These are phyloP conservation scores for Uromyces viciae-fabae DNA, from an alignment of 1,284 basidiomycete species.

Conservation along the genomic window DNA sequence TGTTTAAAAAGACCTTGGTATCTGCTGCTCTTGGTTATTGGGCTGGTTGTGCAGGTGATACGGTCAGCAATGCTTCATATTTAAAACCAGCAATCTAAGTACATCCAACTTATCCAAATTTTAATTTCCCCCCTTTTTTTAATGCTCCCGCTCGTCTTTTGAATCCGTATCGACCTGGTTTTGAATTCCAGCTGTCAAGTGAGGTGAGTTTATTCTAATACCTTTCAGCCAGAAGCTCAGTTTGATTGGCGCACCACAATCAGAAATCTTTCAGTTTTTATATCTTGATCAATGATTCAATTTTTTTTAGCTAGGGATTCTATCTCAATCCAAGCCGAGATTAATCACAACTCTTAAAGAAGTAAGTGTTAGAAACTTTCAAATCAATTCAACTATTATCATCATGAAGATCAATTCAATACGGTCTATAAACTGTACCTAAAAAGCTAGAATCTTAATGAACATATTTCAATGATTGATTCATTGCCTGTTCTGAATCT, in stretches of 20 bases:
- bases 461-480: background rate
- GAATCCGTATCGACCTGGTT: background rate
- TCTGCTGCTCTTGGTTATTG: conserved; percentile 29
- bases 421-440: no score
- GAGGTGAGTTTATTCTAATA: conserved; percentile 6
- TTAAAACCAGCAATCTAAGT: no score
- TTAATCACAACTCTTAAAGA: conserved; percentile 47
- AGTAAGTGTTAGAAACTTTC: conserved; percentile 21
- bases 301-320: conserved; percentile 49
- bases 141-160: no score
- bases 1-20: background rate
- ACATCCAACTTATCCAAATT: no score
- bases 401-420: no score
- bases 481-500: conserved; percentile 24
- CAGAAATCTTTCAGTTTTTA: background rate
- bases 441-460: no score
- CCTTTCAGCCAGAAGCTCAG: background rate
- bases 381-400: no score
- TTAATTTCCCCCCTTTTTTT: no score
- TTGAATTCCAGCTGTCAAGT: conserved; percentile 23
- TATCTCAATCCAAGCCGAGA: conserved; percentile 48
- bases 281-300: background rate
- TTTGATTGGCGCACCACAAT: background rate
- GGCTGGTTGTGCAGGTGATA: conserved; percentile 35
- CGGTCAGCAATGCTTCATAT: conserved; percentile 18